Evolutionary conservation across 768 basidiomycete species (phyloP).

Genomic region (Lactarius evosmus): DNA sequence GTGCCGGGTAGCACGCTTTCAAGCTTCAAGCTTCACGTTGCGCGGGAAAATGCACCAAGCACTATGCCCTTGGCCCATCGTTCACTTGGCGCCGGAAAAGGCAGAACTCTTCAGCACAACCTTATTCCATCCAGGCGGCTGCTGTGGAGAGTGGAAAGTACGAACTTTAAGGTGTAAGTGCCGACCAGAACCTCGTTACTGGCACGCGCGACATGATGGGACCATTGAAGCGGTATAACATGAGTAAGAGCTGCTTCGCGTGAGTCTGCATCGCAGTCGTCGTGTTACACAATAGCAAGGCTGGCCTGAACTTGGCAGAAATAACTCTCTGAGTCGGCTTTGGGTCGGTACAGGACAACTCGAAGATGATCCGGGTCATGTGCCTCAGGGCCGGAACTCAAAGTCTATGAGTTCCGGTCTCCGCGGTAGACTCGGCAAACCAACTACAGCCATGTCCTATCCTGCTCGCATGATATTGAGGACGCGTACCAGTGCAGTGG

Average conservation of each 20-base stretch:
- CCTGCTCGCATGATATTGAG: conserved; percentile 1
- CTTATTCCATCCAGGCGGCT: not conserved
- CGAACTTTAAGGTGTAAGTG: not conserved
- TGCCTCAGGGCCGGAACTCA: not conserved
- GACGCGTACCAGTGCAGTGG: not conserved
- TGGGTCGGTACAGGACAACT: too few relatives aligned
- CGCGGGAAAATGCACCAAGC: not conserved
- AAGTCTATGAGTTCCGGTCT: not conserved
- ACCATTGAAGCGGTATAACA: not conserved
- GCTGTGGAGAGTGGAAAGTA: not conserved
- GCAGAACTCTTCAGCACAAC: not conserved
- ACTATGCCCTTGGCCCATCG: not conserved
- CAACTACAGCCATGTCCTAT: conserved; percentile 12
- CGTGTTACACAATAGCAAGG: not conserved
- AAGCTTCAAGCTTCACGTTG: not conserved
- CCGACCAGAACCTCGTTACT: not conserved
- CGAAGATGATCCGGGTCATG: not conserved
- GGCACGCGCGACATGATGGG: not conserved
- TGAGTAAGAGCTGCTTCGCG: not conserved
- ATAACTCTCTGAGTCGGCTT: too few relatives aligned
- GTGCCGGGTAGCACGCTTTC: not conserved
- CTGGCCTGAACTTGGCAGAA: not conserved
- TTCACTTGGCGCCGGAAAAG: not conserved
- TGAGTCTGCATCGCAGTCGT: not conserved
- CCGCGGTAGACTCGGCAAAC: not conserved